These are phyloP conservation scores for Penicillium thymicola DNA, from an alignment of 2,329 filamentous ascomycete species.

Conservation along the genomic window DNA sequence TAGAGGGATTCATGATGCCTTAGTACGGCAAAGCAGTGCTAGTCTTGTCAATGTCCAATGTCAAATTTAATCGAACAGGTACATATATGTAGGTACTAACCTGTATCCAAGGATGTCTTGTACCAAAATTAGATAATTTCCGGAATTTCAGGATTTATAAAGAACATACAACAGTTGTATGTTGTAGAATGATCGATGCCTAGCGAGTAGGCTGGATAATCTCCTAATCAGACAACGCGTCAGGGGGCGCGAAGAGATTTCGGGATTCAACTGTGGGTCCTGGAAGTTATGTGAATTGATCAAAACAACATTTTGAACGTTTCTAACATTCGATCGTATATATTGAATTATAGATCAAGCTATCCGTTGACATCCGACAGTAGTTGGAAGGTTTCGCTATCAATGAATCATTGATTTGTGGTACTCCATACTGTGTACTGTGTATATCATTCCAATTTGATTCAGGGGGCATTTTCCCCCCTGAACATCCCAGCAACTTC, in stretches of 20 bases:
- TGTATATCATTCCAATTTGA: too few species aligned
- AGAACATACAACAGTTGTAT: not conserved
- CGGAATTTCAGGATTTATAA: not conserved
- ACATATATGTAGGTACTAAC: not conserved
- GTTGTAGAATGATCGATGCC: not conserved
- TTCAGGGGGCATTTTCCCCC: not conserved
- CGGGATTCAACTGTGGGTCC: slow-evolving; percentile 7
- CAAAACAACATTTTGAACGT: slow-evolving; percentile 7
- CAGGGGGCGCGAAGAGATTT: slow-evolving; percentile 14
- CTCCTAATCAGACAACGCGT: slow-evolving; percentile 2
- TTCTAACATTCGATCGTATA: not conserved
- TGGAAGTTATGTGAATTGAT: slow-evolving; percentile 1
- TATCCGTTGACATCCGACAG: not conserved
- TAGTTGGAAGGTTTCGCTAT: not conserved
- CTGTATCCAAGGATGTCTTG: not conserved
- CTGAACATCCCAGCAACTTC: not conserved
- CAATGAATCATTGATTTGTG: not conserved
- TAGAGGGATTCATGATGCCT: slow-evolving; percentile 28
- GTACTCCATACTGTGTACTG: not conserved
- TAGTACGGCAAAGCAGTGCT: not conserved
- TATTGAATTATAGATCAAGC: not conserved
- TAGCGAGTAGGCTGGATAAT: not conserved
- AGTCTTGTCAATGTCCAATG: slow-evolving; percentile 2
- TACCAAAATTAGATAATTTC: not conserved
- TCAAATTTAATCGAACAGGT: not conserved